Percentiles rank a stretch among this genome's conserved stretches.
Evolutionary conservation across 1,284 basidiomycete species (phyloP).

Genomic region (Cutaneotrichosporon cyanovorans): DNA sequence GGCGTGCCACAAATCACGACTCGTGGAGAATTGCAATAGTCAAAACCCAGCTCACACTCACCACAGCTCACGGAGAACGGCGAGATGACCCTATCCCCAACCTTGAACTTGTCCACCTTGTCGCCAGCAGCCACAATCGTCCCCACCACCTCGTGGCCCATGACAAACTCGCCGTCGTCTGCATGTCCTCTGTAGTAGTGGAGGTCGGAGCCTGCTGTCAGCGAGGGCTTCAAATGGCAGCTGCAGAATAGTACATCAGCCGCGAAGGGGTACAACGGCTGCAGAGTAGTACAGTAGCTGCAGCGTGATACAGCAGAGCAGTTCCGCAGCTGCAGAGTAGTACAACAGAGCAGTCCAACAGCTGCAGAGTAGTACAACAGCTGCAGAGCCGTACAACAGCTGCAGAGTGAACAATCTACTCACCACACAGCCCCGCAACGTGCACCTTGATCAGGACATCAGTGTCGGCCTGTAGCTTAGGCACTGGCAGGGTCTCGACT

Average conservation of each 20-base stretch:
- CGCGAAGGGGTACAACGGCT: neutral
- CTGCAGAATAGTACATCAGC: too few relatives aligned
- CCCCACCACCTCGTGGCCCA: conserved; percentile 78
- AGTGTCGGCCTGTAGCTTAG: conserved; percentile 21
- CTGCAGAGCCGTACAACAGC: too few relatives aligned
- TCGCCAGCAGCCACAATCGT: conserved; percentile 64
- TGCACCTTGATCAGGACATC: conserved; percentile 40
- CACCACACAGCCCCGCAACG: conserved; percentile 36
- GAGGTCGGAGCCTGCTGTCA: conserved; percentile 62
- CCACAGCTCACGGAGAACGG: conserved; percentile 80
- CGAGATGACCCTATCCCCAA: conserved; percentile 77
- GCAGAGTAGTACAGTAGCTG: too few relatives aligned
- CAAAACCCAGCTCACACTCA: conserved; percentile 54
- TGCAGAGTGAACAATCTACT: too few relatives aligned
- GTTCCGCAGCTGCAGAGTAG: too few relatives aligned
- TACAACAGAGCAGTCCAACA: too few relatives aligned
- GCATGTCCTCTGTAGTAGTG: conserved; percentile 65
- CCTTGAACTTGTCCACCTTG: conserved; percentile 58
- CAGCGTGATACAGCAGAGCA: neutral
- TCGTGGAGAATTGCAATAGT: too few relatives aligned
- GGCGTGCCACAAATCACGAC: too few relatives aligned
- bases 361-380: too few relatives aligned
- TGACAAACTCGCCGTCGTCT: conserved; percentile 26
- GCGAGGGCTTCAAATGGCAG: neutral
- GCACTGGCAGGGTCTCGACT: conserved; percentile 27